Base-by-base conservation (phyloP, 2,329 filamentous ascomycete genomes). In the Aspergillus tubingensis region DNA sequence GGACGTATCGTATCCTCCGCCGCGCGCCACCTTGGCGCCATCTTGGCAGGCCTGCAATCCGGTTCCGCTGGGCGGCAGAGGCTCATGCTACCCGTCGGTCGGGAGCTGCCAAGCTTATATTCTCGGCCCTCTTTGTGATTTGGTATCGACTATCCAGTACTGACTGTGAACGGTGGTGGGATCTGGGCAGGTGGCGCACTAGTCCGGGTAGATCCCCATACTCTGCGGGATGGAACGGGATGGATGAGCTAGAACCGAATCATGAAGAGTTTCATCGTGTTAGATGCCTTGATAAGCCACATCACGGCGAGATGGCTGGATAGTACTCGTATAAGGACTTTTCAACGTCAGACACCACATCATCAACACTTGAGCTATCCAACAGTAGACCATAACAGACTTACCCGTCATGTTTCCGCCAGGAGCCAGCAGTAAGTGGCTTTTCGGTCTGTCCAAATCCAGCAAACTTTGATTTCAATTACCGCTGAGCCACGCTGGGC, bases 1-100 rank as follows among this genome's bases (percentile, higher is more conserved):
- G 54, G 61, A 64, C 55, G 53, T 57, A 59, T 64, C 62, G 57
- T 54, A 62, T 57, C n/a, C 50, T 39, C 57, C 50, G 41, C 53
- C 23, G 43, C 39, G 32, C 38, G 30, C n/a, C 19, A 36, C 25
- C 62, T 64, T 64, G 62, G 62, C 62, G 47, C 11, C 7, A 21
- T 23, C 57, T 62, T 62, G 60, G 60, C 60, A 44, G 8, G 48
- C 25, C 39, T 41, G 15, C 56, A 47, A 25, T 41, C 23, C 19
- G 41, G 57, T 52, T 32, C 56, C 58, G 57, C 50, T 32, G 44
- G 13, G 57, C 57, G 54, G 47, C 57, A 50, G 41, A 48, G 23
- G 32, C 52, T 57, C 57, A 30, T 32, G n/a, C 41, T 39, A 39
- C 52, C 44, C 43, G 55, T 58, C 55, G 61, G 60, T 61, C 61